Percentiles rank a stretch among this genome's conserved stretches.
Evolutionary conservation across 305 asterid species (phyloP).

Genomic region (Nicotiana rustica): DNA sequence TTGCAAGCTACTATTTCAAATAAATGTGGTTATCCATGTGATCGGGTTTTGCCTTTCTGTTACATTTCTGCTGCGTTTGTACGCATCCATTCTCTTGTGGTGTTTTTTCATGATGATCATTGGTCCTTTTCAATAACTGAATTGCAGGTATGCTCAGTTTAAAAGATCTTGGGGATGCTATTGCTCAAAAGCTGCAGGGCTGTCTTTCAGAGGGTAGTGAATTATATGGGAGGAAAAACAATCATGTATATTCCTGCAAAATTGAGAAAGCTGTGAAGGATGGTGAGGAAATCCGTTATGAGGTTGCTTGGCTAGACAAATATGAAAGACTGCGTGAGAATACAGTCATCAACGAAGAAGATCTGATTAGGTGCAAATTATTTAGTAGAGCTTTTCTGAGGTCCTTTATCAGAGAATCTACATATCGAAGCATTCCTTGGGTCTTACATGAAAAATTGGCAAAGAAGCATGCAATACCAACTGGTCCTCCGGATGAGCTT

Average conservation of each 20-base stretch:
- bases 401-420: constrained; percentile 89
- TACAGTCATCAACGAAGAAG: constrained; percentile 62
- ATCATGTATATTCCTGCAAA: constrained; percentile 67
- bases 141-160: constrained; percentile 83
- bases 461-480: constrained; percentile 74
- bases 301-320: constrained; percentile 79
- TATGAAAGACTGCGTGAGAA: constrained; percentile 60
- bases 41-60: neutral
- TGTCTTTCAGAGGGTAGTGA: constrained; percentile 73
- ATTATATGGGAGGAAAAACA: constrained; percentile 75
- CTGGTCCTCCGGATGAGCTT: constrained; percentile 67
- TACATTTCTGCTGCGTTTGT: neutral
- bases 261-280: constrained; percentile 66
- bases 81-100: neutral
- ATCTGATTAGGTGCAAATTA: constrained; percentile 61
- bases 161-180: constrained; percentile 73
- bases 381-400: constrained; percentile 79
- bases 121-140: constrained; percentile 16
- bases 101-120: neutral
- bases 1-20: constrained; percentile 13
- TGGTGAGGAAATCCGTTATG: constrained; percentile 60
- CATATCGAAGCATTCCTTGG: constrained; percentile 86
- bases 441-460: constrained; percentile 87
- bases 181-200: constrained; percentile 79
- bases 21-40: constrained; percentile 11